Base-by-base conservation (phyloP, 2,329 filamentous ascomycete genomes). In the Trichoderma simmonsii region DNA sequence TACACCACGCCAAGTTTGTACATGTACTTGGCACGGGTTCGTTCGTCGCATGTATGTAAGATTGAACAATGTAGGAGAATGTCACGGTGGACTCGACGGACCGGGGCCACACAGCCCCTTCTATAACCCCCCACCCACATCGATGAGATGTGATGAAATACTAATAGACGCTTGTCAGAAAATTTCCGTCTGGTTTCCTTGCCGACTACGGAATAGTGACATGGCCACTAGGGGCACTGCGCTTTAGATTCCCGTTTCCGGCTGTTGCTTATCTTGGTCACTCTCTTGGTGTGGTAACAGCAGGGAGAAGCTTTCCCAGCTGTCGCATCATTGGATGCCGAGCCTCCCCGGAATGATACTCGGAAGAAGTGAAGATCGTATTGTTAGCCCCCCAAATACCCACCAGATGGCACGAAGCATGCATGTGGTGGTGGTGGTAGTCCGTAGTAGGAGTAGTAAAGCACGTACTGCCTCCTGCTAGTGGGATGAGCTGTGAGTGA, bases 101-200 rank as follows among this genome's bases (percentile, higher is more conserved):
- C 51, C 60, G 59, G 63, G 43, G 48, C 30, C 32, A 59, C 43
- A 56, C 51, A 64, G 59, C 68, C 68, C 68, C 68, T 71, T 63
- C 60, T 57, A 32, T 32, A 28, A 48, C 9, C 48, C 60, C 60
- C 60, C 68, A 67, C 62, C 30, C 63, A 54, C 32, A 60, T 66
- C 63, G 63, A 66, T 54, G 70, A 71, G 62, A 71, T 71, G 62
- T 71, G 70, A 71, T 71, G 24, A 43, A 54, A 71, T 66, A 34
- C 59, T 24, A 67, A 67, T 66, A 67, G 56, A 67, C 67, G 67
- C 67, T 70, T 70, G 67, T 70, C 70, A 71, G 51, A 67, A 71
- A 71, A 71, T 71, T 65, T 71, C 70, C 70, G 70, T 71, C 63
- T 71, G 63, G 70, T 60, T 71, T 54, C 70, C 43, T 65, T 65